Evolutionary conservation across 164 flowering plant species (phyloP).

Genomic region (Umbilicus rupestris): DNA sequence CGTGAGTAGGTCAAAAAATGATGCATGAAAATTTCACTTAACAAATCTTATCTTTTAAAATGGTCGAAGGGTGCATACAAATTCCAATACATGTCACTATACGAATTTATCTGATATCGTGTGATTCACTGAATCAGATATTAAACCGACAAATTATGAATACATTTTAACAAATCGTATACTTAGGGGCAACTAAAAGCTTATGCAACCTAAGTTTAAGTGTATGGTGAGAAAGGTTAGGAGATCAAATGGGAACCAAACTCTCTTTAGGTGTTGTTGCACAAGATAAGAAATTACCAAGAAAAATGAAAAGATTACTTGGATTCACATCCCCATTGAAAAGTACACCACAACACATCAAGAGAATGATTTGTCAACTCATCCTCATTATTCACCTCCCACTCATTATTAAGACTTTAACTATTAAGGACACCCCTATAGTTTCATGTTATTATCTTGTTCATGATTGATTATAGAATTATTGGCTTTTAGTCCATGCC

Average conservation of each 20-base stretch:
- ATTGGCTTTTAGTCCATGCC: too few species aligned
- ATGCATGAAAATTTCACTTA: too few species aligned
- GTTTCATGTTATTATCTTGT: too few species aligned
- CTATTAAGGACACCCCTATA: too few species aligned
- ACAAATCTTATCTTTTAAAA: too few species aligned
- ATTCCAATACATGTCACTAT: too few species aligned
- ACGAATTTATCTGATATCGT: too few species aligned
- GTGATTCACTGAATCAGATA: background rate
- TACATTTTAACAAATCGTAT: background rate
- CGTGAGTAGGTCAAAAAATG: too few species aligned
- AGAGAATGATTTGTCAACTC: slow-evolving; percentile 25
- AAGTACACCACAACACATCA: slow-evolving; percentile 22
- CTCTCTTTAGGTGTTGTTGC: slow-evolving; percentile 22
- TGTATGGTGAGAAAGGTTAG: background rate
- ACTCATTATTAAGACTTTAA: background rate
- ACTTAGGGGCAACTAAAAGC: background rate
- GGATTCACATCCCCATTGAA: background rate
- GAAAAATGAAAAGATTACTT: slow-evolving; percentile 12
- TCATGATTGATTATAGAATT: too few species aligned
- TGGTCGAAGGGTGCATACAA: too few species aligned
- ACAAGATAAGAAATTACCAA: background rate
- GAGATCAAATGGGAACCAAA: slow-evolving; percentile 14
- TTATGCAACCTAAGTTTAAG: background rate
- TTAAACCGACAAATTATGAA: background rate
- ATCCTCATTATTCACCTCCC: slow-evolving; percentile 14